These are phyloP conservation scores for Rhipidocladum racemiflorum DNA, from an alignment of 176 grass and related monocot genomes.

Conservation along the genomic window DNA sequence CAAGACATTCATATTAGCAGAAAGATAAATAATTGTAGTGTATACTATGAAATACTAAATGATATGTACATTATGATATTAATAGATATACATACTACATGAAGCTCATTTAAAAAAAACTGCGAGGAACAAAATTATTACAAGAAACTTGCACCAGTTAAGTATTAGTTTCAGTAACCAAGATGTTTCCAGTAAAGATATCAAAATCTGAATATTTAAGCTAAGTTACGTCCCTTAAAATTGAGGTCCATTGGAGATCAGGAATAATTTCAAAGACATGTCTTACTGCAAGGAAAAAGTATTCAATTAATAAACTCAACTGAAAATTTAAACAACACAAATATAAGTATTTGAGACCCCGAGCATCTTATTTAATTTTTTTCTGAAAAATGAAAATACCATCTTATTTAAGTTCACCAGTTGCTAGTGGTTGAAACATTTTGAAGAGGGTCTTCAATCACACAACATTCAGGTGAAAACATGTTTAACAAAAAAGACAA, in stretches of 20 bases:
- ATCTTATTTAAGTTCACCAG: background rate
- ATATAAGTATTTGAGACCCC: background rate
- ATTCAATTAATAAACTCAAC: background rate
- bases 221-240: background rate
- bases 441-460: background rate
- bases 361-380: background rate
- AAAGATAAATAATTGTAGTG: background rate
- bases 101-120: background rate
- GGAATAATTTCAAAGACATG: slow-evolving; percentile 10
- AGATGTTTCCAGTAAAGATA: background rate
- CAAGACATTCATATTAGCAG: slow-evolving; percentile 14
- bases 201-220: background rate
- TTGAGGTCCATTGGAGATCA: background rate
- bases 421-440: background rate
- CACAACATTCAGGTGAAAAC: slow-evolving; percentile 14
- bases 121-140: slow-evolving; percentile 1
- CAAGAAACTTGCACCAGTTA: background rate
- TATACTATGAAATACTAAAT: background rate
- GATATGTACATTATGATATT: background rate
- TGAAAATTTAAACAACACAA: background rate
- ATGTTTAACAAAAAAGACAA: background rate
- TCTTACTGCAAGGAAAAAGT: background rate
- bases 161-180: background rate
- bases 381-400: background rate
- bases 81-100: background rate